phyloP scores from a whole-genome alignment of 108 stramenopile species.

The Cyclotella atomus region DNA sequence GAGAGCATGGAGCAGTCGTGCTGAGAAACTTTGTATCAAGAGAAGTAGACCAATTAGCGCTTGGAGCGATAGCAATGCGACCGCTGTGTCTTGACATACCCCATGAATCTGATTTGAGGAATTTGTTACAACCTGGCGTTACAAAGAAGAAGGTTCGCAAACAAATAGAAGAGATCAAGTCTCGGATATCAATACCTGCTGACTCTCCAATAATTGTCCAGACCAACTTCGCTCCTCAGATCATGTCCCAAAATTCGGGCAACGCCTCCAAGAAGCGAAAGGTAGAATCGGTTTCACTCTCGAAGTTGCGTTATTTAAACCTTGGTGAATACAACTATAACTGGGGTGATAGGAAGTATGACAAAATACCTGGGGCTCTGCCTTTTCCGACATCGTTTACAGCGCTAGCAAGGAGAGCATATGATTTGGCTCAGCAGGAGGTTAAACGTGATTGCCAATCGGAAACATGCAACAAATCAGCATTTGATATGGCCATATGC shows the following conservation, averaged over 20 bases:
- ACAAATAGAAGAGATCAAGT: conserved; percentile 39
- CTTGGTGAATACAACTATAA: conserved; percentile 50
- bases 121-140: background rate
- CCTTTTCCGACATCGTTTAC: conserved; percentile 19
- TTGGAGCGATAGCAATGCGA: conserved; percentile 43
- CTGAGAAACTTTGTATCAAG: conserved; percentile 47
- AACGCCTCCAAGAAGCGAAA: conserved; percentile 34
- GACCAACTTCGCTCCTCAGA: conserved; percentile 49
- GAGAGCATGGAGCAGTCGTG: conserved; percentile 43
- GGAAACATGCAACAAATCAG: background rate
- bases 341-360: conserved; percentile 46
- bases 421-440: conserved; percentile 2
- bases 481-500: conserved; percentile 51
- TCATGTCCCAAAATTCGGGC: conserved; percentile 9
- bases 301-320: conserved; percentile 44
- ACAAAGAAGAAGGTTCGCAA: conserved; percentile 16
- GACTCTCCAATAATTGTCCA: conserved; percentile 37
- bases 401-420: conserved; percentile 29
- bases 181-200: conserved; percentile 22
- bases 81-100: conserved; percentile 30
- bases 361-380: conserved; percentile 30
- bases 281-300: conserved; percentile 41
- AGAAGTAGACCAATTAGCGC: conserved; percentile 44
- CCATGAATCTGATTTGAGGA: background rate
- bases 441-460: background rate